Evolutionary conservation across 495 filamentous ascomycete genomes (phyloP).

Genomic region (Neurospora sublineolata): DNA sequence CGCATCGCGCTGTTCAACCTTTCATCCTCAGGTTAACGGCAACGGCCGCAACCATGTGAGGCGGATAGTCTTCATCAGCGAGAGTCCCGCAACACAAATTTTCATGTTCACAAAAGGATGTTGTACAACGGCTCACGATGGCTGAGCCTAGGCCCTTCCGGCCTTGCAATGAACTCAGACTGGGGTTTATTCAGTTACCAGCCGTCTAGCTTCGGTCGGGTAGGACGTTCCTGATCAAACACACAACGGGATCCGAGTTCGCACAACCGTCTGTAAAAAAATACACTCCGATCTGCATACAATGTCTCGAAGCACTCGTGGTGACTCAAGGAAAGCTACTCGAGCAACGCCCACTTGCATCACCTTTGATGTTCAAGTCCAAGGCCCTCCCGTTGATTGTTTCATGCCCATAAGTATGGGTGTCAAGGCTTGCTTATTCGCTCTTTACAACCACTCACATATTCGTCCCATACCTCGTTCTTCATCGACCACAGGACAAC

Average conservation of each 20-base stretch:
- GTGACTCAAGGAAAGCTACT: not conserved
- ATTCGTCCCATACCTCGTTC: not conserved
- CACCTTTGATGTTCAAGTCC: not conserved
- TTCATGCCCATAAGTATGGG: not conserved
- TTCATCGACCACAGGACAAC: not conserved
- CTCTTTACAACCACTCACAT: not conserved
- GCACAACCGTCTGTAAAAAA: not conserved
- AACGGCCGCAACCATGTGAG: not conserved
- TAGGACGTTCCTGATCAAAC: not conserved
- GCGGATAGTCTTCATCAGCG: not conserved
- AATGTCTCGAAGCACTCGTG: not conserved
- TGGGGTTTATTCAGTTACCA: not conserved
- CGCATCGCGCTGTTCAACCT: not conserved
- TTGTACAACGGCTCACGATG: not conserved
- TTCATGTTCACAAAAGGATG: not conserved
- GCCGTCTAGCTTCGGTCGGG: not conserved
- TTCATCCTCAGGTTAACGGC: not conserved
- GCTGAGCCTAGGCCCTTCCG: not conserved
- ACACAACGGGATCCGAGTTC: not conserved
- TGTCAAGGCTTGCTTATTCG: not conserved
- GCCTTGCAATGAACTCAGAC: not conserved
- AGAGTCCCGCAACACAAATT: not conserved
- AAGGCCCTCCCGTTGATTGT: not conserved
- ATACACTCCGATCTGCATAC: not conserved
- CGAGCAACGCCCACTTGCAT: not conserved